Evolutionary conservation across 768 basidiomycete genomes (phyloP).

Genomic region (Ramaria rubella): DNA sequence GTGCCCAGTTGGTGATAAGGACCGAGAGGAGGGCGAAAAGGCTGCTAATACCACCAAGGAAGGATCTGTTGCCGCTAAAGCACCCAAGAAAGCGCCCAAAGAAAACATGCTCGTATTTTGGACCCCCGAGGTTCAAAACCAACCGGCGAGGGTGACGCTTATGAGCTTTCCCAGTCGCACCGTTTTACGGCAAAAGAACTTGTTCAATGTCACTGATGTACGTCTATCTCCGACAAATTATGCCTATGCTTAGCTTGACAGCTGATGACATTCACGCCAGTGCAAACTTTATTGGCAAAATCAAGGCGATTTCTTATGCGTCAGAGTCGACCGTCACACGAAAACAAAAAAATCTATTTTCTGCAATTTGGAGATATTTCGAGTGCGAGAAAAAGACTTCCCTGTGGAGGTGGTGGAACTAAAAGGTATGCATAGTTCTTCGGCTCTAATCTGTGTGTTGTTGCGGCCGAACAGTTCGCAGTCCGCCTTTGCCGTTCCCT

Average conservation of each 20-base stretch:
- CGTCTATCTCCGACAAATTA: slow-evolving; percentile 21
- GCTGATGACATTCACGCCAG: slow-evolving; percentile 36
- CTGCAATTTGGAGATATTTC: slow-evolving; percentile 97
- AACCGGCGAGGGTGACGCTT: slow-evolving; percentile 94
- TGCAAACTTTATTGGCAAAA: slow-evolving; percentile 99
- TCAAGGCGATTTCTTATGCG: slow-evolving; percentile 95
- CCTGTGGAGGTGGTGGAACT: slow-evolving; percentile 97
- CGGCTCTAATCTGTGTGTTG: not conserved
- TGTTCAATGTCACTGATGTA: slow-evolving; percentile 97
- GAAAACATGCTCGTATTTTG: slow-evolving; percentile 97
- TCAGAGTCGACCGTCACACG: slow-evolving; percentile 97
- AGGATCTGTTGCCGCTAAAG: slow-evolving; percentile 35
- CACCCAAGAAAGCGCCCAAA: slow-evolving; percentile 49
- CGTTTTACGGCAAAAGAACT: slow-evolving; percentile 86
- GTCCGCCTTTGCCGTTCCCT: slow-evolving; percentile 1
- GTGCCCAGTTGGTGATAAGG: slow-evolving; percentile 90
- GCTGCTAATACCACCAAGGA: slow-evolving; percentile 33
- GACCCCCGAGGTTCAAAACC: slow-evolving; percentile 94
- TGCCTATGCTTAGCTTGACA: not conserved
- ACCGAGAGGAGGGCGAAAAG: slow-evolving; percentile 64
- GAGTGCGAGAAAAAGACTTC: slow-evolving; percentile 93
- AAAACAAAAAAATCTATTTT: slow-evolving; percentile 98
- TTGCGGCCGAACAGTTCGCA: not conserved
- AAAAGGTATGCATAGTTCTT: slow-evolving; percentile 56
- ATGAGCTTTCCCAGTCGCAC: slow-evolving; percentile 80